These are phyloP conservation scores for Beauveria pseudobassiana DNA, from an alignment of 2,329 filamentous ascomycete species.

Conservation along the genomic window DNA sequence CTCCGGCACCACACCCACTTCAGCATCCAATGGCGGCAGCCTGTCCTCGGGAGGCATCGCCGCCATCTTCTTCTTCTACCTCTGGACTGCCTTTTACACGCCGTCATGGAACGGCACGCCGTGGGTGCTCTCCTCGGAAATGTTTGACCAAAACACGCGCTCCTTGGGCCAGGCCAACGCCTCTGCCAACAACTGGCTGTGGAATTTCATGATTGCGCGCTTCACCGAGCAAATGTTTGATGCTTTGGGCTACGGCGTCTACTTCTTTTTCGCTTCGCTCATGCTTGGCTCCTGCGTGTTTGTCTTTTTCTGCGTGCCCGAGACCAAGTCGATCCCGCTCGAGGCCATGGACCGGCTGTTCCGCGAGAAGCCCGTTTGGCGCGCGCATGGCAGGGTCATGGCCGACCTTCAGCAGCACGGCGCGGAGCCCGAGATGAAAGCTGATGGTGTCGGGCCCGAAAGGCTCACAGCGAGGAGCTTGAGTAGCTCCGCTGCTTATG, in stretches of 20 bases:
- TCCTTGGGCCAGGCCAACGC: constrained; percentile 66
- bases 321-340: constrained; percentile 59
- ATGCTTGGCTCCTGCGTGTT: constrained; percentile 52
- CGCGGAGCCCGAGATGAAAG: neutral
- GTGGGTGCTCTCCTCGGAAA: constrained; percentile 70
- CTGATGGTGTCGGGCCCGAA: neutral
- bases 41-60: constrained; percentile 48
- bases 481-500: neutral
- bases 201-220: constrained; percentile 61
- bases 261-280: constrained; percentile 60
- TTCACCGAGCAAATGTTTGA: constrained; percentile 61
- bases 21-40: constrained; percentile 23
- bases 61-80: constrained; percentile 61
- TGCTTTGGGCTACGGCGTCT: constrained; percentile 54
- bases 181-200: constrained; percentile 65
- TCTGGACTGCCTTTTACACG: constrained; percentile 57
- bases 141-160: constrained; percentile 58
- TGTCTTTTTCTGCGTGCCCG: constrained; percentile 55
- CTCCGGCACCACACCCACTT: constrained; percentile 38
- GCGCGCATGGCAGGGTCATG: constrained; percentile 37
- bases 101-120: constrained; percentile 66
- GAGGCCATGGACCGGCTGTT: constrained; percentile 61
- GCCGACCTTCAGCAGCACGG: constrained; percentile 26
- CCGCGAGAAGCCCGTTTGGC: constrained; percentile 35
- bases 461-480: neutral